Evolutionary conservation across 1,139 yeast genomes (phyloP).

Genomic region (Debaryomyces nepalensis): DNA sequence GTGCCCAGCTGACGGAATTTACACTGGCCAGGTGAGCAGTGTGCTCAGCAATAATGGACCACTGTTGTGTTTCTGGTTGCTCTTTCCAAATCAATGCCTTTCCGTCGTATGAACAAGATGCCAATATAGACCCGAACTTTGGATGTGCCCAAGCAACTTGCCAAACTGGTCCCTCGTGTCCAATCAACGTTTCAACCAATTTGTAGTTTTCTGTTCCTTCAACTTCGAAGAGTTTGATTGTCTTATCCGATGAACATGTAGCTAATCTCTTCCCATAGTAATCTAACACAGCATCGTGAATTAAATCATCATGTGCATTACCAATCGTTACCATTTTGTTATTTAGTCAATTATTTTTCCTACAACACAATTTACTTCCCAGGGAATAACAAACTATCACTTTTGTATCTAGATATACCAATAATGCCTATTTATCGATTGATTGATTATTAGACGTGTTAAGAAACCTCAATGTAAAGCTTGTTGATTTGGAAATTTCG

Average conservation of each 20-base stretch:
- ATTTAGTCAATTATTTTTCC: slow-evolving; percentile 3
- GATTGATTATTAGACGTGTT: slow-evolving; percentile 9
- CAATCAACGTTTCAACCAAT: slow-evolving; percentile 79
- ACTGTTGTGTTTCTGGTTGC: slow-evolving; percentile 73
- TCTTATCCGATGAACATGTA: slow-evolving; percentile 93
- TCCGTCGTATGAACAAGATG: slow-evolving; percentile 95
- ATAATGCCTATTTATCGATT: slow-evolving; percentile 4
- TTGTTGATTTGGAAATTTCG: slow-evolving; percentile 10
- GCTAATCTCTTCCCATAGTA: slow-evolving; percentile 95
- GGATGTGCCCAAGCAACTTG: slow-evolving; percentile 99
- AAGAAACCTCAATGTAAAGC: background rate
- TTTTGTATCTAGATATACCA: slow-evolving; percentile 1
- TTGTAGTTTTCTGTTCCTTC: slow-evolving; percentile 80
- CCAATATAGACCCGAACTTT: slow-evolving; percentile 91
- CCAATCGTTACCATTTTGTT: slow-evolving; percentile 67
- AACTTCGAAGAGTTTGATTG: slow-evolving; percentile 89
- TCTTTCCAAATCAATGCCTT: slow-evolving; percentile 95
- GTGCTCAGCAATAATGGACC: slow-evolving; percentile 90
- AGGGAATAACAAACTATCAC: background rate
- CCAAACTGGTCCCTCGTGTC: slow-evolving; percentile 99
- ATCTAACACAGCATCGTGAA: slow-evolving; percentile 96
- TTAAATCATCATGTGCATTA: slow-evolving; percentile 84
- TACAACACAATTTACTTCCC: background rate
- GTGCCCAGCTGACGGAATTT: slow-evolving; percentile 96
- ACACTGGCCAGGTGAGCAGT: slow-evolving; percentile 92